phyloP scores from a whole-genome alignment of 257 asterid species.

The Lycium barbarum region DNA sequence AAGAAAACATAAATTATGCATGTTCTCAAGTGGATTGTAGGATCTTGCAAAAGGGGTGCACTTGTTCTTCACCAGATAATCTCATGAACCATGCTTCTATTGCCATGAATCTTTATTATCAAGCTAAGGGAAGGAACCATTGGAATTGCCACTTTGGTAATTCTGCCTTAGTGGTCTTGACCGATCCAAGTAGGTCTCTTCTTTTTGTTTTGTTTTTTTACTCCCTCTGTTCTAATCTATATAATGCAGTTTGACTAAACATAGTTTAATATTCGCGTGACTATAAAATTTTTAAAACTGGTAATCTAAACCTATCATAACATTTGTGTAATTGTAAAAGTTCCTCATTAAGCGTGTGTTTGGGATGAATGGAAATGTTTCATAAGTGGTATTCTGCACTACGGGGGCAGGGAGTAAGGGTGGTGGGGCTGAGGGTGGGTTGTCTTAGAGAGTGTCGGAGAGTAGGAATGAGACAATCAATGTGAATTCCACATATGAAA shows the following conservation, averaged over 20 bases:
- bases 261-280: too few relatives aligned
- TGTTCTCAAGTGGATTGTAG: constrained; percentile 54
- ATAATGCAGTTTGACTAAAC: neutral
- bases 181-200: constrained; percentile 61
- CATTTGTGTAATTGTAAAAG: too few relatives aligned
- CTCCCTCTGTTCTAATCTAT: neutral
- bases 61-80: constrained; percentile 51
- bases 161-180: constrained; percentile 49
- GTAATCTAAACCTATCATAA: too few relatives aligned
- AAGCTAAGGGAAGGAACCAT: constrained; percentile 46
- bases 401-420: too few relatives aligned
- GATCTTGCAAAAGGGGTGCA: constrained; percentile 45
- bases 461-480: too few relatives aligned
- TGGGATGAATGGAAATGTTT: too few relatives aligned
- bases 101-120: constrained; percentile 70
- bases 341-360: too few relatives aligned
- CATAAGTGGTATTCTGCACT: too few relatives aligned
- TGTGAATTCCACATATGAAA: too few relatives aligned
- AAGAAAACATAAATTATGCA: constrained; percentile 45
- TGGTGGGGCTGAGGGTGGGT: too few relatives aligned
- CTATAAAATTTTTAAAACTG: too few relatives aligned
- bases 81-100: constrained; percentile 65
- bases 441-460: too few relatives aligned
- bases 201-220: neutral
- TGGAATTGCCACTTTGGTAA: constrained; percentile 57